Conservation (phyloP, 257 asterid species). For the Verbascum thapsus region DNA sequence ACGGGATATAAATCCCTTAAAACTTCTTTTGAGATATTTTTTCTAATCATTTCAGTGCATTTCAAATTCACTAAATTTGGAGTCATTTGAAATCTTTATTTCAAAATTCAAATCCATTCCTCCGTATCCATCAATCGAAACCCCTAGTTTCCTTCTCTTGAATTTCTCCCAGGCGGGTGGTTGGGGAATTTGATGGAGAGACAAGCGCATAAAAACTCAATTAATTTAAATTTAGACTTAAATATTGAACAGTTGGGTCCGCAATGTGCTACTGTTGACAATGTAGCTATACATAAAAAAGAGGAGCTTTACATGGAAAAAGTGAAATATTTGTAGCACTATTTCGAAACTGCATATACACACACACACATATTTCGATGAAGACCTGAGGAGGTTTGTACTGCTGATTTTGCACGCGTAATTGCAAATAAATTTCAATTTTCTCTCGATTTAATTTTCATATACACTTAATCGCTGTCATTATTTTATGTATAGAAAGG, state of each 20-base stretch:
- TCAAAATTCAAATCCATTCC: no score
- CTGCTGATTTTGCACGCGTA: slow-evolving; percentile 4
- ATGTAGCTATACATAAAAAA: not conserved
- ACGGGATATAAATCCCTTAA: no score
- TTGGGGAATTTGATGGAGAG: no score
- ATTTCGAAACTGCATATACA: not conserved
- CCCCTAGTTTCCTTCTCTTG: no score
- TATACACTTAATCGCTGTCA: slow-evolving; percentile 21
- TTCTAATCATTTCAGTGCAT: no score
- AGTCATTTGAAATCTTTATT: no score
- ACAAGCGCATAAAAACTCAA: not conserved
- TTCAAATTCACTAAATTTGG: no score
- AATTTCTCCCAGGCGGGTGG: no score
- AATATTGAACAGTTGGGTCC: slow-evolving; percentile 11
- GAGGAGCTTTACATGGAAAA: not conserved
- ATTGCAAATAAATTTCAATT: not conserved
- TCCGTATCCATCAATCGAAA: no score
- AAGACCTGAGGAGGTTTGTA: not conserved
- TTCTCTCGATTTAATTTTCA: slow-evolving; percentile 5
- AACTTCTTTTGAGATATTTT: no score
- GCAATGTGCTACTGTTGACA: not conserved
- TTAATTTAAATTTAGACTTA: not conserved
- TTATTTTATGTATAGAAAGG: slow-evolving; percentile 55
- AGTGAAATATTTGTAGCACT: not conserved
- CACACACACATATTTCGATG: not conserved